Evolutionary conservation across 345 rosid species (phyloP).

Genomic region (Eucalyptus curtisii): DNA sequence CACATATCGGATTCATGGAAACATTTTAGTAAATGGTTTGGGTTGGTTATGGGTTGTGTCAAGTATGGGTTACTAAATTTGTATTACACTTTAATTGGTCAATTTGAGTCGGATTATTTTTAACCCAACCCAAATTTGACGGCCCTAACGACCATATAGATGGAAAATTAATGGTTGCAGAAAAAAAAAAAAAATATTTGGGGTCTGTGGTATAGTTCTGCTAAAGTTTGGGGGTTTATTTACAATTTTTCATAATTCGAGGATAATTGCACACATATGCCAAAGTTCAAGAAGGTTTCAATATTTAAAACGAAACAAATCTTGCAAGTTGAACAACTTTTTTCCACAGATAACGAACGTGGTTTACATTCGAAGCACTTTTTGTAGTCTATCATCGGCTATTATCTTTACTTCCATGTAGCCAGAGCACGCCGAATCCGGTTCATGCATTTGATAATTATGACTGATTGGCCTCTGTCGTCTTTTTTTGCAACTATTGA

Average conservation of each 20-base stretch:
- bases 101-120: rapidly evolving
- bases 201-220: background rate
- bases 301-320: background rate
- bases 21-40: background rate
- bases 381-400: background rate
- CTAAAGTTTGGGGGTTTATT: background rate
- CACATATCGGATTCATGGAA: background rate
- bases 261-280: background rate
- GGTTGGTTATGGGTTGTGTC: background rate
- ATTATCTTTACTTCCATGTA: background rate
- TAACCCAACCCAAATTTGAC: rapidly evolving
- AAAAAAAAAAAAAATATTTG: background rate
- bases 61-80: background rate
- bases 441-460: background rate
- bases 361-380: background rate
- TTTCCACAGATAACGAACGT: background rate
- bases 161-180: background rate
- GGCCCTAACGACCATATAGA: rapidly evolving
- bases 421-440: background rate
- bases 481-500: background rate
- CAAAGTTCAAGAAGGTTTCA: background rate
- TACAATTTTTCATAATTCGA: background rate
- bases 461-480: background rate
- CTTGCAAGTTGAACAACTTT: background rate
- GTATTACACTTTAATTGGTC: rapidly evolving